These are phyloP conservation scores for Arthrobotrys pseudoclavata DNA, from an alignment of 2,329 filamentous ascomycete species.

Conservation along the genomic window DNA sequence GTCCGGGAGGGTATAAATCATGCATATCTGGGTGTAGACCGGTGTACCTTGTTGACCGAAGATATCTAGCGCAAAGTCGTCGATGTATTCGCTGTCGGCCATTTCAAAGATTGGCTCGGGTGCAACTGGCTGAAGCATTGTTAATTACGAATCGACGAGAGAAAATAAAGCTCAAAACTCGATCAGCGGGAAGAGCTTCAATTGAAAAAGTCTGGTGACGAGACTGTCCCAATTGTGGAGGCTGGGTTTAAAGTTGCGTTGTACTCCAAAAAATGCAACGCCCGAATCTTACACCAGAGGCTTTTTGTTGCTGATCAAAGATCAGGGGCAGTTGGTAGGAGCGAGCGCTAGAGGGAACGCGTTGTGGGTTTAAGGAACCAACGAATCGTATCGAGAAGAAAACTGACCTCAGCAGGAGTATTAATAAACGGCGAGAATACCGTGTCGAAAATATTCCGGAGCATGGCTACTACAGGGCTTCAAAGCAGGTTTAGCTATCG, in stretches of 20 bases:
- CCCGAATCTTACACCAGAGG: constrained; percentile 1
- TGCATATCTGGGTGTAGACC: constrained; percentile 49
- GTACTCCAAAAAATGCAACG: constrained; percentile 40
- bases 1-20: constrained; percentile 42
- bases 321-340: constrained; percentile 14
- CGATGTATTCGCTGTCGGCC: constrained; percentile 15
- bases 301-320: constrained; percentile 16
- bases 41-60: constrained; percentile 52
- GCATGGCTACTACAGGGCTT: constrained; percentile 16
- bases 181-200: background rate
- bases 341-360: constrained; percentile 10
- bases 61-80: constrained; percentile 52
- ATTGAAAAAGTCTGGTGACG: too few species aligned
- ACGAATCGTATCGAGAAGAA: constrained; percentile 9
- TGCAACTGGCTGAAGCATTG: constrained; percentile 43
- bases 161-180: background rate
- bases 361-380: background rate
- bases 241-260: background rate
- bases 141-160: constrained; percentile 1
- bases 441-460: constrained; percentile 24
- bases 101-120: constrained; percentile 27
- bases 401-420: constrained; percentile 22
- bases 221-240: background rate
- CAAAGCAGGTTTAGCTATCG: constrained; percentile 26
- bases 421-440: constrained; percentile 26